A percentile compares a stretch with the other conserved stretches of the same genome.
These are phyloP conservation scores for Aplosporella prunicola DNA, from an alignment of 2,329 filamentous ascomycete genomes.

Conservation along the genomic window DNA sequence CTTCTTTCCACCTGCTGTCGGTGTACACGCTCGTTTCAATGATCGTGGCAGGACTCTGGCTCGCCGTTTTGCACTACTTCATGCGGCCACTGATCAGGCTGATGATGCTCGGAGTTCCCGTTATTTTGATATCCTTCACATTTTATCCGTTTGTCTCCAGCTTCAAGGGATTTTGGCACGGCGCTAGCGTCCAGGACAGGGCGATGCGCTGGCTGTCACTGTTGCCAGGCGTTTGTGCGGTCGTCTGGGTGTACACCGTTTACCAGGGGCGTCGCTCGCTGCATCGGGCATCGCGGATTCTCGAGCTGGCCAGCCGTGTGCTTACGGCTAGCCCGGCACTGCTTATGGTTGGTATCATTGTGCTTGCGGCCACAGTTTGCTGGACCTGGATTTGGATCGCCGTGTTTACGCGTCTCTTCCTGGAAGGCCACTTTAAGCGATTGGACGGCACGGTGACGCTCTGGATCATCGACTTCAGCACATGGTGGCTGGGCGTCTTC, in stretches of 20 bases:
- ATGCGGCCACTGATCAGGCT: conserved; percentile 72
- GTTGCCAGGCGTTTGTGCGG: conserved; percentile 61
- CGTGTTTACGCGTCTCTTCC: conserved; percentile 93
- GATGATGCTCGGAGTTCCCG: conserved; percentile 74
- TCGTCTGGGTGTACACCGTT: conserved; percentile 76
- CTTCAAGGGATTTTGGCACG: conserved; percentile 66
- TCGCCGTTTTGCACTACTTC: conserved; percentile 79
- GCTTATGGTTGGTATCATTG: conserved; percentile 71
- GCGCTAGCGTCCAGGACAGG: conserved; percentile 72
- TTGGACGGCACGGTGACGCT: conserved; percentile 37
- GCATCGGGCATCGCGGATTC: conserved; percentile 72
- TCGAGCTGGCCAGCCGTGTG: conserved; percentile 87
- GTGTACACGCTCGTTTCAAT: conserved; percentile 88
- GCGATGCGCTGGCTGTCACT: conserved; percentile 82
- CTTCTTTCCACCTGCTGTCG: conserved; percentile 80
- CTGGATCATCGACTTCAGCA: conserved; percentile 79
- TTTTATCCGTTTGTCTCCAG: conserved; percentile 87
- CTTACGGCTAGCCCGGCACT: conserved; percentile 76
- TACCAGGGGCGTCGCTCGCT: conserved; percentile 72
- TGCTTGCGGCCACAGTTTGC: conserved; percentile 62
- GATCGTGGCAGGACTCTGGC: conserved; percentile 80
- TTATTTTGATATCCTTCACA: conserved; percentile 80
- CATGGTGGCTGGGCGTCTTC: conserved; percentile 89
- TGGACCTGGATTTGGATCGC: conserved; percentile 96
- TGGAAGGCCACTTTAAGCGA: conserved; percentile 71